These are phyloP conservation scores for Alternaria incomplexa DNA, from an alignment of 2,329 filamentous ascomycete species.

Conservation along the genomic window DNA sequence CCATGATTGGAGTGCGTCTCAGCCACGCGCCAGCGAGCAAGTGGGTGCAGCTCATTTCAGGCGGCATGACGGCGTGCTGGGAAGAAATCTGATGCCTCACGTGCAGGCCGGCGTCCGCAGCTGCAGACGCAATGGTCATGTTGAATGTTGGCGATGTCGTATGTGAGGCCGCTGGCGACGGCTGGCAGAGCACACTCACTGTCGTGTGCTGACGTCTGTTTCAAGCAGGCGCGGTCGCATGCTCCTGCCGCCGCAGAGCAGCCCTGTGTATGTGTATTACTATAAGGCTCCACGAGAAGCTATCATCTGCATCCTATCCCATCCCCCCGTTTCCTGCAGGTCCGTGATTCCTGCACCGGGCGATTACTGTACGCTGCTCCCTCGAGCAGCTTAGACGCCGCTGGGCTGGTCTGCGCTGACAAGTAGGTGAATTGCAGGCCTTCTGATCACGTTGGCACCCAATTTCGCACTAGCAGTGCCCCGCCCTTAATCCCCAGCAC, in stretches of 20 bases:
- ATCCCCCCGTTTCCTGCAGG: slow-evolving; percentile 11
- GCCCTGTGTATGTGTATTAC: slow-evolving; percentile 14
- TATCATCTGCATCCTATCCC: slow-evolving; percentile 8
- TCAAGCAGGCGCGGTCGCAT: slow-evolving; percentile 23
- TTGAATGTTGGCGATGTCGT: background rate
- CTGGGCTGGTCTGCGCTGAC: slow-evolving; percentile 8
- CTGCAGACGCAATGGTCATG: slow-evolving; percentile 11
- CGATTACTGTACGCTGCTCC: background rate
- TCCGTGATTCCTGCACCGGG: slow-evolving; percentile 16
- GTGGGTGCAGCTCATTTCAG: slow-evolving; percentile 20
- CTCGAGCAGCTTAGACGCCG: slow-evolving; percentile 5
- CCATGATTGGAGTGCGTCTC: slow-evolving; percentile 21
- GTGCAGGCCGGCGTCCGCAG: slow-evolving; percentile 25
- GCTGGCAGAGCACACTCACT: slow-evolving; percentile 6
- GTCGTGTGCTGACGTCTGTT: slow-evolving; percentile 34
- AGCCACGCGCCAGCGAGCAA: slow-evolving; percentile 32
- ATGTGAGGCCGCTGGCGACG: background rate
- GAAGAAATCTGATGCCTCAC: slow-evolving; percentile 29
- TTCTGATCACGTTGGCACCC: slow-evolving; percentile 17
- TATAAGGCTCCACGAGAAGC: slow-evolving; percentile 15
- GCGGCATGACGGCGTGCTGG: slow-evolving; percentile 26
- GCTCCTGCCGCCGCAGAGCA: slow-evolving; percentile 11
- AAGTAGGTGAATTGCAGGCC: slow-evolving; percentile 16
- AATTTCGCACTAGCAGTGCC: slow-evolving; percentile 24
- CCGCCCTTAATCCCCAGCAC: slow-evolving; percentile 31